Evolutionary conservation across 306 rosid species (phyloP).

Genomic region (Fragaria iinumae): DNA sequence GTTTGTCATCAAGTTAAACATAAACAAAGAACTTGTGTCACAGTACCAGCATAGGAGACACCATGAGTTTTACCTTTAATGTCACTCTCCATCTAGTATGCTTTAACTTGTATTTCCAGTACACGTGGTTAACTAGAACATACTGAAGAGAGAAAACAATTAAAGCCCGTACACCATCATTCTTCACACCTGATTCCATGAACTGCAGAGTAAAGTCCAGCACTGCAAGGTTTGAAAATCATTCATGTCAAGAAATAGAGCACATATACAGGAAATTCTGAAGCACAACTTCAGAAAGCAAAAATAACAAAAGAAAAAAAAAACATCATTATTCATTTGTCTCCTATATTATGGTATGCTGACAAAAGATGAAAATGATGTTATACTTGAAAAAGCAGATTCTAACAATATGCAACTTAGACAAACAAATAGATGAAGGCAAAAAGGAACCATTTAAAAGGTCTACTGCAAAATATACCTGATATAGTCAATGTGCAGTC

Average conservation of each 20-base stretch:
- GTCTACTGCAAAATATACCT: constrained; percentile 35
- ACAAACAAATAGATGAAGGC: constrained; percentile 15
- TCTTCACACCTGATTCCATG: constrained; percentile 76
- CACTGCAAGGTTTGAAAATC: constrained; percentile 58
- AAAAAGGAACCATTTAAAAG: constrained; percentile 13
- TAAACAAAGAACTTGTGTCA: constrained; percentile 12
- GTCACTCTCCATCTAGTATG: constrained; percentile 81
- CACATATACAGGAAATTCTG: neutral
- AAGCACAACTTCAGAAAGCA: neutral
- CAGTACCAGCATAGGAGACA: constrained; percentile 16
- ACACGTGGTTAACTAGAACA: constrained; percentile 78
- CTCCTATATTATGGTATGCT: neutral
- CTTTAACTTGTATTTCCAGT: constrained; percentile 81
- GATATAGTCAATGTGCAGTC: constrained; percentile 67
- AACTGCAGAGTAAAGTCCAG: constrained; percentile 85
- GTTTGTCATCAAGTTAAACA: neutral
- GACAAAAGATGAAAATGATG: constrained; percentile 5
- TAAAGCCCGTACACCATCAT: constrained; percentile 73
- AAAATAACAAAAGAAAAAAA: neutral
- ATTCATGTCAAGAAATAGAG: constrained; percentile 28
- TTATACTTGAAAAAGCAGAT: constrained; percentile 4
- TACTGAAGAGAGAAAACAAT: constrained; percentile 78
- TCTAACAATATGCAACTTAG: neutral
- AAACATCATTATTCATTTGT: neutral
- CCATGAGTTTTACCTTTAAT: constrained; percentile 58